These are phyloP conservation scores for Beauveria sp. DNA, from an alignment of 2,329 filamentous ascomycete species.

Conservation along the genomic window DNA sequence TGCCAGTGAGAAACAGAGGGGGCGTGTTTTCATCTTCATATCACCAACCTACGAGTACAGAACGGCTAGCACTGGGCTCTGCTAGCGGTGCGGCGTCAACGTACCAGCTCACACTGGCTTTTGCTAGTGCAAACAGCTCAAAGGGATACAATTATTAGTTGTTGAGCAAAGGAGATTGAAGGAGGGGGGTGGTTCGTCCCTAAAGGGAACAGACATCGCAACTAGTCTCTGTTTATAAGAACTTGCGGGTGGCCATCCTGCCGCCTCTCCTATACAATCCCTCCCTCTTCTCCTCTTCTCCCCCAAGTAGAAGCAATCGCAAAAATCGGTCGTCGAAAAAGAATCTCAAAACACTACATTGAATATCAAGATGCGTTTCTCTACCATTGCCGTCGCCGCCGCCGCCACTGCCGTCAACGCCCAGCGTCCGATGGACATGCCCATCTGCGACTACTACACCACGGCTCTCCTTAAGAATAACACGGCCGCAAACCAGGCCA, in stretches of 20 bases:
- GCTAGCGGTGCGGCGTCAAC: not conserved
- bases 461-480: conserved; percentile 50
- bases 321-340: not conserved
- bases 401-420: conserved; percentile 21
- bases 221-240: not conserved
- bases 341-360: not conserved
- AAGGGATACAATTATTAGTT: too few species aligned
- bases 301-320: not conserved
- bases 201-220: not conserved
- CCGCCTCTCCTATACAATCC: not conserved
- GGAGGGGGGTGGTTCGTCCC: not conserved
- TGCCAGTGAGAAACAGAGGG: not conserved
- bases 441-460: conserved; percentile 59
- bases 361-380: conserved; percentile 19
- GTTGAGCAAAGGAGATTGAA: not conserved
- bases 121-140: not conserved
- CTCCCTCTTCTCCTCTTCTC: not conserved
- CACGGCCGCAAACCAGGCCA: conserved; percentile 49
- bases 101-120: not conserved
- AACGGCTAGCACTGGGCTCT: not conserved
- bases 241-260: not conserved
- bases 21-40: not conserved
- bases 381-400: conserved; percentile 16
- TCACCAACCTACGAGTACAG: not conserved
- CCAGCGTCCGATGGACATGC: conserved; percentile 39